Base-by-base conservation (phyloP, 2,329 filamentous ascomycete genomes). In the Aspergillus quadrilineatus region DNA sequence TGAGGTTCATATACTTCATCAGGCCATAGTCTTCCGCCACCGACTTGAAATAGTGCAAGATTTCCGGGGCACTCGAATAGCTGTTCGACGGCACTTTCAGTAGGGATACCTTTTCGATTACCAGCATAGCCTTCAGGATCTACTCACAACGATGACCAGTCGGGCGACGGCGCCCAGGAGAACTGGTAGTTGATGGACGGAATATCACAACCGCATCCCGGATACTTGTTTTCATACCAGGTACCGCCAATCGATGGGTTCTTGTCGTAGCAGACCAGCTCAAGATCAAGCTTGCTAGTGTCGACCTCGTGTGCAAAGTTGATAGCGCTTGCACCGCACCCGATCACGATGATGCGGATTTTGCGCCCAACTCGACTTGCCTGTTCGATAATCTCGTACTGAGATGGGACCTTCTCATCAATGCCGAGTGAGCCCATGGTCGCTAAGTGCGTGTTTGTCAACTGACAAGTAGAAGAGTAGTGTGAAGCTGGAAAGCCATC, bases 151-250 rank as follows among this genome's bases (percentile, higher is more conserved):
- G 14, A 51, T 15, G 29, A 29, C 51, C 43, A 47, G 5, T 47
- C 17, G 7, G 51, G 4, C 0, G 28, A 37, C n/a, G 43, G 43
- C 2, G 51, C 44, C 43, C 39, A 57, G 1, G 41, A 29, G 14
- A 28, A 51, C 14, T 44, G 39, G n/a, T 56, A 51, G 17, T 44
- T 50, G 4, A 45, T 17, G 3, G 28, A 36, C 14, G 53, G 53
- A 12, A 66, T 61, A 69, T 66, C 67, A 52, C 67, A 71, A 4
- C 63, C 67, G 37, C 67, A 70, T 2, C 69, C 69, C 6, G 71
- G 71, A 48, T 73, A 73, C 43, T 58, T 53, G 46, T 71, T 71
- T 47, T 71, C 67, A 28, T 62, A 64, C 68, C 68, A 71, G 7
- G 68, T 71, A 7, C 68, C 68, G 15, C 68, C 68, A 34, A 71